Conservation (phyloP, 2,329 filamentous ascomycete species). For the Penicillium sclerotiorum region DNA sequence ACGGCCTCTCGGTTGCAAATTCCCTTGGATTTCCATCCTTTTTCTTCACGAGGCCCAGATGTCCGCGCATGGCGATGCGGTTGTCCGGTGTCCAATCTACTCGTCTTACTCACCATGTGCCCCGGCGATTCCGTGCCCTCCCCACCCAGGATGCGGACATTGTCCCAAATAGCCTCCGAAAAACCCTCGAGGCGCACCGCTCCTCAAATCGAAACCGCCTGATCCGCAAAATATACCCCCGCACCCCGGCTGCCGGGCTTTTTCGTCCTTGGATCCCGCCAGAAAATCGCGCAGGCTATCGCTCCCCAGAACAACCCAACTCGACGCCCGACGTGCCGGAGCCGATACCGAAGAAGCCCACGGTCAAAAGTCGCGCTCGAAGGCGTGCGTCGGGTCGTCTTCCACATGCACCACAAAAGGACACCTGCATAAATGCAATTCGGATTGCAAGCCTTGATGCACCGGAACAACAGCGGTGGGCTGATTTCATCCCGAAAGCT, state of each 20-base stretch:
- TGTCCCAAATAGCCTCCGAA: conserved; percentile 36
- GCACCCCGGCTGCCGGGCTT: conserved; percentile 16
- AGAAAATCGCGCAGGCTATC: conserved; percentile 17
- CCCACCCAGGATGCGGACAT: conserved; percentile 26
- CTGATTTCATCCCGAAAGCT: conserved; percentile 25
- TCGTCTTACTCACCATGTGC: conserved; percentile 15
- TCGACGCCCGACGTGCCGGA: background rate
- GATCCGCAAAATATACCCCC: conserved; percentile 34
- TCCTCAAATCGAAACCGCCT: conserved; percentile 39
- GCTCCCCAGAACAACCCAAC: conserved; percentile 5
- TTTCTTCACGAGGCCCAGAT: background rate
- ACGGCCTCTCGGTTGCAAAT: conserved; percentile 4
- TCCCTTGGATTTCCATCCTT: no score
- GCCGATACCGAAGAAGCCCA: background rate
- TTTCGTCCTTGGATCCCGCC: conserved; percentile 20
- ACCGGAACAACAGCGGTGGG: conserved; percentile 37
- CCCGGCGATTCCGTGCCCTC: conserved; percentile 16
- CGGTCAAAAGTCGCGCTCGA: conserved; percentile 7
- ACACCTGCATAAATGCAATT: conserved; percentile 5
- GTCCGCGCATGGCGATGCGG: conserved; percentile 25
- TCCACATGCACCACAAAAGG: background rate
- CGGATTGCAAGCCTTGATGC: conserved; percentile 12
- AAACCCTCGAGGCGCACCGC: conserved; percentile 47
- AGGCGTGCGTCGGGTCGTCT: conserved; percentile 1
- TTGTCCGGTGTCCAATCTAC: conserved; percentile 14